These are phyloP conservation scores for Pseudocercospora fijiensis DNA, from an alignment of 2,329 filamentous ascomycete genomes.

Conservation along the genomic window DNA sequence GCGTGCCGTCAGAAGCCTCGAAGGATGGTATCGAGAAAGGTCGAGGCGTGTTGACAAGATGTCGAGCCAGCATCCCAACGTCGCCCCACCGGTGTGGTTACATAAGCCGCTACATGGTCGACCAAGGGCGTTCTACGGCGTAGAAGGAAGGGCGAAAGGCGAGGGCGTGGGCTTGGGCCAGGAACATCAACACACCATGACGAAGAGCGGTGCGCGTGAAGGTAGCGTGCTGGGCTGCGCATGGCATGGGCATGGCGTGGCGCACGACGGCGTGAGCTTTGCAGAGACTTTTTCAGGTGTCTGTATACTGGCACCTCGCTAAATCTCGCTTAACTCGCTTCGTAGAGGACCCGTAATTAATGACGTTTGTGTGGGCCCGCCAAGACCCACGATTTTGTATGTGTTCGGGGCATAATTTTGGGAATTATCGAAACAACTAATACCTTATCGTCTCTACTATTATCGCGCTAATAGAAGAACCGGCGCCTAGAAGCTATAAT, in stretches of 20 bases:
- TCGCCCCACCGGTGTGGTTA: constrained; percentile 12
- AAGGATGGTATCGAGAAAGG: constrained; percentile 9
- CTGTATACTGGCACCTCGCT: too few species aligned
- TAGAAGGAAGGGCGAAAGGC: constrained; percentile 6
- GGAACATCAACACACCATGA: constrained; percentile 22
- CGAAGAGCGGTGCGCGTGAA: constrained; percentile 22
- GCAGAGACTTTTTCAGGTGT: constrained; percentile 27
- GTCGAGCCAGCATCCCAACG: constrained; percentile 20
- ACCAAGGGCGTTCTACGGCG: constrained; percentile 19
- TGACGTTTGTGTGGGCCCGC: too few species aligned
- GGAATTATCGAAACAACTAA: too few species aligned
- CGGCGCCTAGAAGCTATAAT: too few species aligned
- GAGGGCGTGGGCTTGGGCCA: constrained; percentile 3
- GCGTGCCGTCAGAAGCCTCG: constrained; percentile 16
- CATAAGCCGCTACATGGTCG: constrained; percentile 13
- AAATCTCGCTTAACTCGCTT: too few species aligned
- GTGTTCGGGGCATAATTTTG: too few species aligned
- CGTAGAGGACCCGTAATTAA: too few species aligned
- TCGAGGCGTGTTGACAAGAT: constrained; percentile 20
- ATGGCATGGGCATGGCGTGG: constrained; percentile 22
- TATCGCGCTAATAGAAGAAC: too few species aligned
- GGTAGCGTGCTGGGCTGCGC: too few species aligned
- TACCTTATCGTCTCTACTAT: too few species aligned
- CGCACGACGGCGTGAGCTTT: constrained; percentile 17
- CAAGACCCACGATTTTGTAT: too few species aligned